Percentiles rank a stretch among this genome's conserved stretches.
Conservation (phyloP, 1,284 basidiomycete species). For the Sporisorium scitamineum region DNA sequence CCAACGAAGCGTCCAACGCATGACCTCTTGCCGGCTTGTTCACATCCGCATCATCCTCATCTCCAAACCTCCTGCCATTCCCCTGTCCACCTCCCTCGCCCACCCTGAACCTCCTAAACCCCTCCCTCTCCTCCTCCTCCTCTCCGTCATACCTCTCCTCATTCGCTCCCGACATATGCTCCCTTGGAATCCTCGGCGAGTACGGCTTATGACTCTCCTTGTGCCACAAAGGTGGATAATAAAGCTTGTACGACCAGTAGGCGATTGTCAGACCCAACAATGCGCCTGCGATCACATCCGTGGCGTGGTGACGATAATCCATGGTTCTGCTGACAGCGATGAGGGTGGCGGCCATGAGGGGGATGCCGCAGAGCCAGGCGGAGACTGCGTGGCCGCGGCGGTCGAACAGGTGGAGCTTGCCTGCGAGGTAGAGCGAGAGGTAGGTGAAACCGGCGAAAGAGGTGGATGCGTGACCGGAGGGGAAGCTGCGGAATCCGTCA, state of each 20-base stretch:
- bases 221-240: slow-evolving; percentile 53
- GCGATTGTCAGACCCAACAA: slow-evolving; percentile 80
- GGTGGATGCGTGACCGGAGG: slow-evolving; percentile 90
- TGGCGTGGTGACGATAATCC: slow-evolving; percentile 71
- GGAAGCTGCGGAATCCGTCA: slow-evolving; percentile 88
- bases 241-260: slow-evolving; percentile 70
- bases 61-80: not conserved
- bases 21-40: not conserved
- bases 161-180: slow-evolving; percentile 14
- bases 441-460: slow-evolving; percentile 93
- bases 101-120: slow-evolving; percentile 20
- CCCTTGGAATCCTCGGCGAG: slow-evolving; percentile 44
- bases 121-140: not conserved
- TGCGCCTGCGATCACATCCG: slow-evolving; percentile 82
- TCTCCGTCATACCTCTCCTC: slow-evolving; percentile 1
- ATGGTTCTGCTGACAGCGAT: slow-evolving; percentile 78
- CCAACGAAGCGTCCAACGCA: slow-evolving; percentile 14
- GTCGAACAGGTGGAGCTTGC: slow-evolving; percentile 92
- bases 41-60: slow-evolving; percentile 4
- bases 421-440: slow-evolving; percentile 78
- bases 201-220: slow-evolving; percentile 55
- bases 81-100: not conserved
- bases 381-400: slow-evolving; percentile 83
- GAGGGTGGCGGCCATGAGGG: slow-evolving; percentile 82
- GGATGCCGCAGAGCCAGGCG: slow-evolving; percentile 83